phyloP scores from a whole-genome alignment of 495 filamentous ascomycete species.

The Hypoxylon lienhwacheense region DNA sequence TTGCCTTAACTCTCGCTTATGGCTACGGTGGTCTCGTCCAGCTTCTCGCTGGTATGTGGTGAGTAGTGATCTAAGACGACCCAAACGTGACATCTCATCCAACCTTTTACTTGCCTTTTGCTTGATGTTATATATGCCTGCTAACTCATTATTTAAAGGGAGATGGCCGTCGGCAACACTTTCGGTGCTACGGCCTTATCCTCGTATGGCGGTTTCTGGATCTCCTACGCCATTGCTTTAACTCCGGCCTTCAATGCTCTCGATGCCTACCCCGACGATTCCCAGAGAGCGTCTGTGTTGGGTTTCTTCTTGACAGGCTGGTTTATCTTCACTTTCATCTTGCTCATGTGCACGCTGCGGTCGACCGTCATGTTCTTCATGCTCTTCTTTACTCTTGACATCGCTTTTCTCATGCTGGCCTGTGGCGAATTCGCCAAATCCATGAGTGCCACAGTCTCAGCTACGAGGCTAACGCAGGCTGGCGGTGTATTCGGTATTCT shows the following conservation, averaged over 20 bases:
- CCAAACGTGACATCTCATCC: not conserved
- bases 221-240: constrained; percentile 84
- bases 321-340: constrained; percentile 96
- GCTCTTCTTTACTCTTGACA: constrained; percentile 90
- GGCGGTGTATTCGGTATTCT: constrained; percentile 88
- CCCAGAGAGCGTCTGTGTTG: constrained; percentile 59
- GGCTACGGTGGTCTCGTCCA: constrained; percentile 90
- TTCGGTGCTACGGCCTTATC: constrained; percentile 97
- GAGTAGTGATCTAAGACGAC: constrained; percentile 47
- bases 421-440: constrained; percentile 64
- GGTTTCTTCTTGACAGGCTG: constrained; percentile 89
- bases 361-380: constrained; percentile 96
- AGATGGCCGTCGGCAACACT: constrained; percentile 97
- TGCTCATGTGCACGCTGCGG: constrained; percentile 85
- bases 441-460: constrained; percentile 33
- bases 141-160: constrained; percentile 60
- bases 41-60: constrained; percentile 97
- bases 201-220: constrained; percentile 98
- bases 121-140: not conserved
- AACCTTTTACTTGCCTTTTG: no score
- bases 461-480: constrained; percentile 62
- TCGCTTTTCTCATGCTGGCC: constrained; percentile 88
- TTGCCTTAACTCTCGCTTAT: constrained; percentile 71
- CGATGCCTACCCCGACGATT: constrained; percentile 45
- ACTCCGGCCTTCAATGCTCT: constrained; percentile 75